A percentile compares a stretch with the other conserved stretches of the same genome.
These are phyloP conservation scores for Myxozyma geophila DNA, from an alignment of 805 yeast species.

Conservation along the genomic window DNA sequence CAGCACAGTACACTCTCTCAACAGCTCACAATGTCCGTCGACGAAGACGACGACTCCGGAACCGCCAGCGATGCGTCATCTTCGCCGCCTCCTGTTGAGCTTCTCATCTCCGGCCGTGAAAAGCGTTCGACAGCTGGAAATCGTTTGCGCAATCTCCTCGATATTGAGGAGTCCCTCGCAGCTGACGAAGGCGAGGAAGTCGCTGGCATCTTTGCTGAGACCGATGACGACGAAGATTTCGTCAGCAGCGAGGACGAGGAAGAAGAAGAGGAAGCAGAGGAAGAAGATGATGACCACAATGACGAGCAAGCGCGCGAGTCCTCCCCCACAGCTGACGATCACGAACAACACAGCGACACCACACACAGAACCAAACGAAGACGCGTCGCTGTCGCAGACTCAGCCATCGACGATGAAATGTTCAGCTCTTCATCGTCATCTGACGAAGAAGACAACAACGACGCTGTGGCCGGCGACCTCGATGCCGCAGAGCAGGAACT, in stretches of 20 bases:
- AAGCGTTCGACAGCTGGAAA: conserved; percentile 91
- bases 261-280: conserved; percentile 39
- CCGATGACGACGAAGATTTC: conserved; percentile 52
- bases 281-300: conserved; percentile 35
- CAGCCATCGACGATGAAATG: conserved; percentile 50
- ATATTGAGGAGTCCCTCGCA: conserved; percentile 64
- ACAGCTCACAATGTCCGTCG: conserved; percentile 2
- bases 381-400: conserved; percentile 8
- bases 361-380: conserved; percentile 1
- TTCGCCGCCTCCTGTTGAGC: conserved; percentile 45
- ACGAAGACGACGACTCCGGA: conserved; percentile 4
- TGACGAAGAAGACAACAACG: conserved; percentile 55
- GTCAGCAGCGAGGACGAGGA: conserved; percentile 40
- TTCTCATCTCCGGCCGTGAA: conserved; percentile 73
- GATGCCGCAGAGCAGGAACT: conserved; percentile 68
- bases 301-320: conserved; percentile 8
- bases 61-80: conserved; percentile 9
- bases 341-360: background rate
- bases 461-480: conserved; percentile 35
- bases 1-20: background rate
- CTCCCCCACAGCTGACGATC: background rate
- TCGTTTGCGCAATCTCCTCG: conserved; percentile 70
- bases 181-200: conserved; percentile 65
- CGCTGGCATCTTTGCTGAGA: conserved; percentile 52
- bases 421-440: conserved; percentile 52